These are phyloP conservation scores for Populus simonii DNA, from an alignment of 345 rosid genomes.

Conservation along the genomic window DNA sequence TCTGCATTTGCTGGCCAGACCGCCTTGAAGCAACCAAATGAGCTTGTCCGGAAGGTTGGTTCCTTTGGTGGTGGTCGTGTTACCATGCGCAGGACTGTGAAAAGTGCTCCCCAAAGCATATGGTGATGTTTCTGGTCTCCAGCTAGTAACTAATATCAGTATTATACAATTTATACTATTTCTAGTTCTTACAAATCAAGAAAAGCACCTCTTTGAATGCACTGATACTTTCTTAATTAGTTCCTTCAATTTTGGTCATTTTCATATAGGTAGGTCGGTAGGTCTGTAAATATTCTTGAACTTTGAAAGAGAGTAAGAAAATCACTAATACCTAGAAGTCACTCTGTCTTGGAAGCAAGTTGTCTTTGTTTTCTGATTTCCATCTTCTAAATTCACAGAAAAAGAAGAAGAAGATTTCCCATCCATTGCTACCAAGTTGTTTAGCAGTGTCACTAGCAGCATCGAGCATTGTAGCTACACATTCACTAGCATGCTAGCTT, in stretches of 20 bases:
- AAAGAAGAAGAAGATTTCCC: neutral
- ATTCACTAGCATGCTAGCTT: neutral
- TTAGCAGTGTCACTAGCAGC: neutral
- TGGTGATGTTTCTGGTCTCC: slow-evolving; percentile 45
- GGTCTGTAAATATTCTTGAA: neutral
- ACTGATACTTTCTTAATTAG: too few species aligned
- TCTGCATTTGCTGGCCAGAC: slow-evolving; percentile 79
- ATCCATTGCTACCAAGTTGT: neutral
- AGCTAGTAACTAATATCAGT: neutral
- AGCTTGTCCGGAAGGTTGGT: slow-evolving; percentile 66
- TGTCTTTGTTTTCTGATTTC: neutral
- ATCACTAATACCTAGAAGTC: neutral
- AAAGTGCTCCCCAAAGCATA: slow-evolving; percentile 73
- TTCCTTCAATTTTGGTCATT: too few species aligned
- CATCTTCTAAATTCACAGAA: neutral
- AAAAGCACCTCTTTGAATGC: neutral
- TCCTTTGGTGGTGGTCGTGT: slow-evolving; percentile 57
- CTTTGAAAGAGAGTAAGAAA: neutral
- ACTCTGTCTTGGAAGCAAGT: neutral
- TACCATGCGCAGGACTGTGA: slow-evolving; percentile 81
- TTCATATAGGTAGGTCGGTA: too few species aligned
- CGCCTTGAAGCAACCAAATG: slow-evolving; percentile 66
- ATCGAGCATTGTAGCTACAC: neutral
- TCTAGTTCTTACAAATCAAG: neutral
- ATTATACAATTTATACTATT: neutral